Evolutionary conservation across 495 filamentous ascomycete genomes (phyloP), one percentile per base, ranked within the genome.

Genomic region (Cercophora scortea): DNA sequence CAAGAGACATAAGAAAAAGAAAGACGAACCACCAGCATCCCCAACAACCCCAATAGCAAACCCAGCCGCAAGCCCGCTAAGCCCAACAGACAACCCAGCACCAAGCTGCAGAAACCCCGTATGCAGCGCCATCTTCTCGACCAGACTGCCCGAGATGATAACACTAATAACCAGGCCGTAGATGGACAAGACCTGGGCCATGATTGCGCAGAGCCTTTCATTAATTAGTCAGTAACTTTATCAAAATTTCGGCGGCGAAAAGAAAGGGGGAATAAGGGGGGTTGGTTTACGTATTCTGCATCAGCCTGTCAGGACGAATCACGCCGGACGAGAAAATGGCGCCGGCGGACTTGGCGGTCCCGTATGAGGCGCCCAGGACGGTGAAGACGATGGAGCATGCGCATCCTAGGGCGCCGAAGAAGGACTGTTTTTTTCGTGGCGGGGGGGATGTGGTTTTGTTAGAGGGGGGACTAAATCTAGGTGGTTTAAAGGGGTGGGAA

Each of bases 21-120:
- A 34, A 40, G 6, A 3, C 33, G 15, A 18, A 69, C 66, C 68
- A 45, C 91, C 91, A 47, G 83, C 81, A 70, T 96, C 93, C 44
- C 92, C 91, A 8, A 96, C 87, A 48, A 93, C 81, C 15, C 91
- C 91, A 66, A 96, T 96, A 0, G 89, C 81, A 67, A 95, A 95
- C n/a, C 91, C 90, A 8, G 88, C 86, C 15, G 81, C 85, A 40
- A 96, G 73, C 55, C 93, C 69, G 55, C 71, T 71, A 33, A 79
- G 60, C 10, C 75, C 75, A 32, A 76, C 73, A 8, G 68, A 58
- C 38, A 77, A 58, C 10, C 75, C 74, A 32, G 72, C 75, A 48
- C 65, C 72, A 5, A 78, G 63, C 49, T 75, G 67, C 12, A 79
- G 50, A 53, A 79, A 73, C 50, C 62, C 70, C 10, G 70, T 71